Evolutionary conservation across 208 protist species (phyloP), one percentile per base, ranked within the genome.

Genomic region (Naegleria gruberi): DNA sequence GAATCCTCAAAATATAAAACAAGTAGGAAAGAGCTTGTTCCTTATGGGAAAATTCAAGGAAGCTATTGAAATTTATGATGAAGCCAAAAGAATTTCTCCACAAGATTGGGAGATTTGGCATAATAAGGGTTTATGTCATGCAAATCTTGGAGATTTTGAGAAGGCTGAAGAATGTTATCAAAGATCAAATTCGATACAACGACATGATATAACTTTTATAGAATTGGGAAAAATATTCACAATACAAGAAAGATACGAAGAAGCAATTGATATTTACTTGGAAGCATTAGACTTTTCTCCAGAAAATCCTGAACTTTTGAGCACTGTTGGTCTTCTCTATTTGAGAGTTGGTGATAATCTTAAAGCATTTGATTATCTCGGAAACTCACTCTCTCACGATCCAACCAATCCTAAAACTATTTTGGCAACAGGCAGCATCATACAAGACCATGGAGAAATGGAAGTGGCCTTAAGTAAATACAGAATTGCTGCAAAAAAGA

Each of bases 381-480:
- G 97, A 2, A 96, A 94, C 73, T 96, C 97, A 43, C 95, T 99
- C 34, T 96, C 96, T 23, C 90, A 97, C 44, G 94, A 98, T 91
- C 95, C 97, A 5, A 93, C 91, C 15, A 97, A 98, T 91, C 88
- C 96, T 30, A 92, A 94, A 90, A 97, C 97, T 3, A 96, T 98
- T 89, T 93, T 99, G 34, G 97, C 96, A 2, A 96, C 96, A 51
- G 97, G 94, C 0, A 98, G 96, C 44, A 96, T 99, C 51, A 97
- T 99, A n/a, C 96, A 98, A 90, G 96, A 98, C 84, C 96, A 97
- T 91, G 94, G 94, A 0, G 97, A 99, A 90, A 97, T 97, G 91
- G 97, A 98, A 89, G 97, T 97, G 0, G 98, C 98, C 1, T 94
- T 99, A 6, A 94, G 94, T 90, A 98, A 99, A 92, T 99, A 99